Conservation (phyloP, 2,329 filamentous ascomycete species). For the Sclerotinia spermophila region DNA sequence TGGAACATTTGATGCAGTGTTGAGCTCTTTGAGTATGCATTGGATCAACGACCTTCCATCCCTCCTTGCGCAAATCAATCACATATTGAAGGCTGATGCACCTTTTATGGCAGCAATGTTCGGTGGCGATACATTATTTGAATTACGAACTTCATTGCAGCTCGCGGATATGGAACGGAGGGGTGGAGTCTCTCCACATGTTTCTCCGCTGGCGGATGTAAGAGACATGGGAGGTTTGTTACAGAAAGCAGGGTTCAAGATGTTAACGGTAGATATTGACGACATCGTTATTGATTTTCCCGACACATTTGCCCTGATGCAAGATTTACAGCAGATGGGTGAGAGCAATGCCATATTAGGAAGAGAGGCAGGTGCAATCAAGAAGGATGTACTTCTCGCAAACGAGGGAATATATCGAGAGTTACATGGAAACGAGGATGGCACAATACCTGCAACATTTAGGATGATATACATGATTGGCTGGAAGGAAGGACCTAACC, state of each 20-base stretch:
- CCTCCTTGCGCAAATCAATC: constrained; percentile 78
- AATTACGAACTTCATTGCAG: constrained; percentile 89
- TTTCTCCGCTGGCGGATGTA: constrained; percentile 89
- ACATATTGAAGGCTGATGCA: constrained; percentile 79
- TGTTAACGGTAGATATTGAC: constrained; percentile 94
- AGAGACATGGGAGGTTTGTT: constrained; percentile 85
- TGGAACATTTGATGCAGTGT: constrained; percentile 79
- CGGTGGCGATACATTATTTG: constrained; percentile 88
- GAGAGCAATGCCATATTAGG: constrained; percentile 86
- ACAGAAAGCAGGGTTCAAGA: constrained; percentile 84
- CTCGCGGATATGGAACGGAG: constrained; percentile 85
- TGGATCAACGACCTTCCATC: constrained; percentile 97
- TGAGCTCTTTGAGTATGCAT: constrained; percentile 86
- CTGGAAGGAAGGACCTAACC: constrained; percentile 81
- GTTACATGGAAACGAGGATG: constrained; percentile 79
- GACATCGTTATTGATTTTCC: constrained; percentile 96
- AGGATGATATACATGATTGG: constrained; percentile 98
- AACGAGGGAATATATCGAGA: constrained; percentile 84
- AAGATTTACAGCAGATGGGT: constrained; percentile 93
- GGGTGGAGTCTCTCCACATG: constrained; percentile 87
- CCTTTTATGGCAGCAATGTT: constrained; percentile 97
- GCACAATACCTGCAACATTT: constrained; percentile 82
- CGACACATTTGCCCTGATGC: constrained; percentile 84
- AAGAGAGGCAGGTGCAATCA: constrained; percentile 75
- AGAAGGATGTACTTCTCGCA: constrained; percentile 80